Percentiles rank a stretch among this genome's conserved stretches.
Evolutionary conservation across 495 filamentous ascomycete genomes (phyloP).

Genomic region (Aspergillus homomorphus): DNA sequence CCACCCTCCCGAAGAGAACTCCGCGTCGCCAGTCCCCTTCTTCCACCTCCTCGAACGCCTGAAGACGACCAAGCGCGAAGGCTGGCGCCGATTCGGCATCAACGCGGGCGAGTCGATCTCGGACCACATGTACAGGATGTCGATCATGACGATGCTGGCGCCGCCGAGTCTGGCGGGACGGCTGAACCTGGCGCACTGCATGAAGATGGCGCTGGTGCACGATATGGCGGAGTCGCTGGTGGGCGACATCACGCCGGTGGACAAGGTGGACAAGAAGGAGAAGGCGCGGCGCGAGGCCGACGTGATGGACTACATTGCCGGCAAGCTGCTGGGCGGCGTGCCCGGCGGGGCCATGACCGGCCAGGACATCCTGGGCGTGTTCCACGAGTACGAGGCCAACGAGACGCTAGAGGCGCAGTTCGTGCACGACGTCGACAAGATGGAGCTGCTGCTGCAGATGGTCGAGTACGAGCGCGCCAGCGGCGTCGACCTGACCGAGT

Average conservation of each 20-base stretch:
- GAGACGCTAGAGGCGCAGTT: constrained; percentile 79
- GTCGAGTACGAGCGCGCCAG: constrained; percentile 86
- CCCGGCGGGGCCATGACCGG: constrained; percentile 61
- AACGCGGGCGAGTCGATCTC: constrained; percentile 75
- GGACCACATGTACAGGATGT: constrained; percentile 99
- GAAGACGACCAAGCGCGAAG: constrained; percentile 93
- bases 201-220: constrained; percentile 90
- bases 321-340: constrained; percentile 67
- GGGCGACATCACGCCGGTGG: constrained; percentile 92
- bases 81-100: constrained; percentile 88
- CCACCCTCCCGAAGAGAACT: constrained; percentile 52
- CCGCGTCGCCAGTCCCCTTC: constrained; percentile 78
- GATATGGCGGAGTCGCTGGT: constrained; percentile 97
- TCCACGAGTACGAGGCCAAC: constrained; percentile 90
- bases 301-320: constrained; percentile 86
- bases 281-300: constrained; percentile 81
- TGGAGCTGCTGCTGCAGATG: constrained; percentile 93
- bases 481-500: constrained; percentile 77
- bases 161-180: constrained; percentile 65
- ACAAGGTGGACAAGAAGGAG: constrained; percentile 62
- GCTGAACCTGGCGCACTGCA: constrained; percentile 78
- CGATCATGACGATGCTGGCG: constrained; percentile 91
- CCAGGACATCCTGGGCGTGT: constrained; percentile 67
- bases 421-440: constrained; percentile 96
- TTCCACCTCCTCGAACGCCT: constrained; percentile 89